These are phyloP conservation scores for Apiospora pterosperma DNA, from an alignment of 2,329 filamentous ascomycete genomes.

Conservation along the genomic window DNA sequence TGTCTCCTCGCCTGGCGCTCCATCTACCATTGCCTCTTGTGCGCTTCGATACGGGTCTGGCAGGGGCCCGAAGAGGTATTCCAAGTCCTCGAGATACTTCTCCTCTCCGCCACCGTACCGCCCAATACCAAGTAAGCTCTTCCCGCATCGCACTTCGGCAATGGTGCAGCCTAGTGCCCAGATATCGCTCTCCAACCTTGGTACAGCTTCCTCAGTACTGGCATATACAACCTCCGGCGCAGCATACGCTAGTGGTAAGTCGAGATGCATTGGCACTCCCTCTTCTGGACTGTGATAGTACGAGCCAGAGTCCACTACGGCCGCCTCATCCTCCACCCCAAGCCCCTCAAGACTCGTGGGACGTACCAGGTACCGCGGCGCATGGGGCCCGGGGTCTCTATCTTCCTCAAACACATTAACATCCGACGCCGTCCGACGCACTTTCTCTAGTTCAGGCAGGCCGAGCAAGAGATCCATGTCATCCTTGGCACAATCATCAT, in stretches of 20 bases:
- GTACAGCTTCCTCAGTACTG: neutral
- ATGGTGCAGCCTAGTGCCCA: neutral
- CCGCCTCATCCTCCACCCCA: neutral
- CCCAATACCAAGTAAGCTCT: neutral
- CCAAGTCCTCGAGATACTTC: neutral
- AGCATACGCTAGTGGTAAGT: neutral
- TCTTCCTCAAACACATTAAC: neutral
- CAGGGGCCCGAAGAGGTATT: neutral
- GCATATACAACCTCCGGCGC: neutral
- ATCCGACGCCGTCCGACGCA: neutral
- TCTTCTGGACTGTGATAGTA: neutral
- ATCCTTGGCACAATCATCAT: neutral
- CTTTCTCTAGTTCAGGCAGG: neutral
- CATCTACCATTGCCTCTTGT: neutral
- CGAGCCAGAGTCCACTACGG: neutral
- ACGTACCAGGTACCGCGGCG: neutral
- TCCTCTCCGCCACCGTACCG: neutral
- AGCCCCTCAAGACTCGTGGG: neutral
- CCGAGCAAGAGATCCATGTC: neutral
- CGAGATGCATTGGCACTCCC: neutral
- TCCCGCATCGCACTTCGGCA: neutral
- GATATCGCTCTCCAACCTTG: neutral
- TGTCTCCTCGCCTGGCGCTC: neutral
- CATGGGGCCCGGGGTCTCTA: neutral
- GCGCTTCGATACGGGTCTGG: slow-evolving; percentile 1